Evolutionary conservation across 805 yeast genomes (phyloP).

Genomic region (Sugiyamaella chiloensis): DNA sequence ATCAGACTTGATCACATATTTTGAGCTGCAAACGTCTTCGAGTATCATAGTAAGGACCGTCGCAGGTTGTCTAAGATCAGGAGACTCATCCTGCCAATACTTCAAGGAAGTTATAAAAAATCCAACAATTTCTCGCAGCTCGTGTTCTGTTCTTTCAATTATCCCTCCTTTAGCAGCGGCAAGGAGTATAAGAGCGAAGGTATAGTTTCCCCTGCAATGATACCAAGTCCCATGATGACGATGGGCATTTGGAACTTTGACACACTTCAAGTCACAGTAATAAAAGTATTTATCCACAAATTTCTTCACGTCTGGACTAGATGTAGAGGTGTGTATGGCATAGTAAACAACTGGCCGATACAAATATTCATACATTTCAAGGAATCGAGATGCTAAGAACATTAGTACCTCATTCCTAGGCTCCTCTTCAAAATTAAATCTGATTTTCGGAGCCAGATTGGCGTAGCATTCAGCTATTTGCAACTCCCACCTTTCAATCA

Average conservation of each 20-base stretch:
- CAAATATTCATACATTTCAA: slow-evolving; percentile 18
- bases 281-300: slow-evolving; percentile 18
- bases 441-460: slow-evolving; percentile 18
- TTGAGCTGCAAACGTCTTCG: slow-evolving; percentile 9
- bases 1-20: slow-evolving; percentile 1
- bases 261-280: slow-evolving; percentile 13
- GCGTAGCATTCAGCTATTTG: slow-evolving; percentile 19
- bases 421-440: slow-evolving; percentile 15
- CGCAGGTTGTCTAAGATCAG: slow-evolving; percentile 13
- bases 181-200: slow-evolving; percentile 13
- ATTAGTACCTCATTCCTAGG: slow-evolving; percentile 15
- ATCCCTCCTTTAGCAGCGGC: slow-evolving; percentile 19
- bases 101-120: slow-evolving; percentile 11
- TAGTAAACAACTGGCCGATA: slow-evolving; percentile 20
- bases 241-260: slow-evolving; percentile 14
- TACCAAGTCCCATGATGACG: slow-evolving; percentile 22
- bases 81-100: slow-evolving; percentile 13
- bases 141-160: slow-evolving; percentile 9
- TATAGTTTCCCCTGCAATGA: slow-evolving; percentile 15
- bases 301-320: slow-evolving; percentile 13
- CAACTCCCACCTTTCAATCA: slow-evolving; percentile 16
- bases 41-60: slow-evolving; percentile 3
- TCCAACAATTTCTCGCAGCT: slow-evolving; percentile 12
- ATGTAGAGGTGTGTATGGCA: slow-evolving; percentile 14
- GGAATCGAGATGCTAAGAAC: slow-evolving; percentile 16